Evolutionary conservation across 2,329 filamentous ascomycete species (phyloP).

Genomic region (Aureobasidium mangrovei): DNA sequence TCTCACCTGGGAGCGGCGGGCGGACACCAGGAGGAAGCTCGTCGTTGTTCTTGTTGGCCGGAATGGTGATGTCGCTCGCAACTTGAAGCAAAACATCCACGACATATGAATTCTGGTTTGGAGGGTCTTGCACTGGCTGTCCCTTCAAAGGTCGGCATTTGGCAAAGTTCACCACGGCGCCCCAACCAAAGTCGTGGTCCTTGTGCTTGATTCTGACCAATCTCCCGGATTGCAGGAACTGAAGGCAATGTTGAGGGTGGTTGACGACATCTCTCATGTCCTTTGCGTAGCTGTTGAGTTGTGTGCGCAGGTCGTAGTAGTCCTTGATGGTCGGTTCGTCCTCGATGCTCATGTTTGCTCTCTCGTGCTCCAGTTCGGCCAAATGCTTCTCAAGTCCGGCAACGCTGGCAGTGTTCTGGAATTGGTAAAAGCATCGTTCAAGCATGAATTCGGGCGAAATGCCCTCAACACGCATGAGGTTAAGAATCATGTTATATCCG

Average conservation of each 20-base stretch:
- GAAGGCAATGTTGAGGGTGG: conserved; percentile 76
- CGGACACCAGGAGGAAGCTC: conserved; percentile 53
- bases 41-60: conserved; percentile 24
- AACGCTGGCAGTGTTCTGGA: conserved; percentile 88
- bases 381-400: conserved; percentile 76
- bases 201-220: conserved; percentile 75
- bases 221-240: conserved; percentile 80
- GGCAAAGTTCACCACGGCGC: conserved; percentile 72
- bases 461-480: conserved; percentile 94
- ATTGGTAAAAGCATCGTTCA: conserved; percentile 96
- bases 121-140: conserved; percentile 55
- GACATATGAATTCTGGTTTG: conserved; percentile 68
- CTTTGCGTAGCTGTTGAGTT: conserved; percentile 71
- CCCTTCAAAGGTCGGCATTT: conserved; percentile 51
- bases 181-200: conserved; percentile 87
- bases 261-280: conserved; percentile 90
- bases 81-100: conserved; percentile 71
- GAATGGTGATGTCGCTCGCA: conserved; percentile 47
- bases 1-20: conserved; percentile 54
- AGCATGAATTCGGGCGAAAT: conserved; percentile 98
- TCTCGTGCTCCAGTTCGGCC: conserved; percentile 65
- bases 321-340: conserved; percentile 87
- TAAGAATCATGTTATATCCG: conserved; percentile 98
- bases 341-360: conserved; percentile 63
- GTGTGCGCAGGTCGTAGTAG: conserved; percentile 83